Evolutionary conservation across 2,329 filamentous ascomycete species (phyloP).

Genomic region (Nemania sp.): DNA sequence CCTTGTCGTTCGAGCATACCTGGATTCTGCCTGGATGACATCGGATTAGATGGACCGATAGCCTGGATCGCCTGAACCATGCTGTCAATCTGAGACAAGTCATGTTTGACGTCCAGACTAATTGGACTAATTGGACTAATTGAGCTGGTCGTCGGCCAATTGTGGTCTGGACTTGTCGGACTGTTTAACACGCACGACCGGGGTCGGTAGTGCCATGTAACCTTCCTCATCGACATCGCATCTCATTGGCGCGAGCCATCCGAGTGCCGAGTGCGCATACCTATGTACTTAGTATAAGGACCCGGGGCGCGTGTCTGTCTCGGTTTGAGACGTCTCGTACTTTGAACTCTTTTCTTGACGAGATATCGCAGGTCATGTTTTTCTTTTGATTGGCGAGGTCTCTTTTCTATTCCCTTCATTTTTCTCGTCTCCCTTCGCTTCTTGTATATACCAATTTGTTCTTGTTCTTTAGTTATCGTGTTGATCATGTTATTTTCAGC

Average conservation of each 20-base stretch:
- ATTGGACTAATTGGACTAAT: no score
- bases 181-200: constrained; percentile 25
- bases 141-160: constrained; percentile 34
- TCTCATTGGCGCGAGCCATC: background rate
- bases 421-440: constrained; percentile 18
- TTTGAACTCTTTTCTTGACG: constrained; percentile 7
- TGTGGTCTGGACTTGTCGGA: constrained; percentile 19
- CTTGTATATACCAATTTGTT: constrained; percentile 37
- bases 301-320: constrained; percentile 11
- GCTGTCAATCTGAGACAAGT: constrained; percentile 35
- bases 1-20: background rate
- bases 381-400: constrained; percentile 6
- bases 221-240: constrained; percentile 24
- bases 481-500: constrained; percentile 48
- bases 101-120: constrained; percentile 35
- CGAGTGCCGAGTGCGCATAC: background rate
- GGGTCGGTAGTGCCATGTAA: constrained; percentile 27
- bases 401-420: background rate
- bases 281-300: constrained; percentile 14
- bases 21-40: background rate
- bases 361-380: background rate
- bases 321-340: constrained; percentile 22
- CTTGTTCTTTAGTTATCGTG: constrained; percentile 37
- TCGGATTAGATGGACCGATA: background rate
- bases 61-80: background rate